Percentiles rank a stretch among this genome's conserved stretches.
These are phyloP conservation scores for Staphylotrichum longicolle DNA, from an alignment of 495 filamentous ascomycete genomes.

Conservation along the genomic window DNA sequence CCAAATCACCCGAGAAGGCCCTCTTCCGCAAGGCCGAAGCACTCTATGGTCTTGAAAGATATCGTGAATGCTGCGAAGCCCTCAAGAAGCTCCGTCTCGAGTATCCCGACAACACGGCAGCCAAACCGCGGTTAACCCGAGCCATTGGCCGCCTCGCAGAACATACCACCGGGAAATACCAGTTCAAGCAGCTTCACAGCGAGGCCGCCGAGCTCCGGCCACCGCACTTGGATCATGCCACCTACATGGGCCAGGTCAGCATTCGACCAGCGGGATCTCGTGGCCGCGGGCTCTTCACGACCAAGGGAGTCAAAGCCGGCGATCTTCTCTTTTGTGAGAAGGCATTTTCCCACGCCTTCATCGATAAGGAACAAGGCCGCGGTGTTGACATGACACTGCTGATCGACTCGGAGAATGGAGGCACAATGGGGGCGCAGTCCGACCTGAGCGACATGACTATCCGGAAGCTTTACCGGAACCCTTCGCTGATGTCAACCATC, in stretches of 20 bases:
- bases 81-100: slow-evolving; percentile 25
- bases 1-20: slow-evolving; percentile 40
- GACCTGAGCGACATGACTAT: slow-evolving; percentile 42
- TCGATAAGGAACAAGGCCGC: slow-evolving; percentile 1
- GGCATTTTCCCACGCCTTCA: slow-evolving; percentile 45
- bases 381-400: slow-evolving; percentile 29
- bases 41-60: slow-evolving; percentile 47
- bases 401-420: slow-evolving; percentile 36
- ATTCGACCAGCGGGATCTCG: slow-evolving; percentile 30
- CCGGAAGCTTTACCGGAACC: slow-evolving; percentile 50
- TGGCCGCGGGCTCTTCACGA: slow-evolving; percentile 19
- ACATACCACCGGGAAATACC: slow-evolving; percentile 40
- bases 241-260: slow-evolving; percentile 37
- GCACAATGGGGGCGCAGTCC: slow-evolving; percentile 34
- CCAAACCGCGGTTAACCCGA: slow-evolving; percentile 31
- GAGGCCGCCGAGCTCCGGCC: slow-evolving; percentile 34
- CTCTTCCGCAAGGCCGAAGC: slow-evolving; percentile 48
- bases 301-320: slow-evolving; percentile 47
- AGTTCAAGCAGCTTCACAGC: slow-evolving; percentile 43
- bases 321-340: slow-evolving; percentile 58
- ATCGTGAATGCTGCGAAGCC: slow-evolving; percentile 31
- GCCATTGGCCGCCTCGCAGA: slow-evolving; percentile 35
- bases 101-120: slow-evolving; percentile 33
- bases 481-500: slow-evolving; percentile 35
- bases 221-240: slow-evolving; percentile 47